Evolutionary conservation across 1,139 yeast genomes (phyloP).

Genomic region (Kurtzmaniella quercitrusa): DNA sequence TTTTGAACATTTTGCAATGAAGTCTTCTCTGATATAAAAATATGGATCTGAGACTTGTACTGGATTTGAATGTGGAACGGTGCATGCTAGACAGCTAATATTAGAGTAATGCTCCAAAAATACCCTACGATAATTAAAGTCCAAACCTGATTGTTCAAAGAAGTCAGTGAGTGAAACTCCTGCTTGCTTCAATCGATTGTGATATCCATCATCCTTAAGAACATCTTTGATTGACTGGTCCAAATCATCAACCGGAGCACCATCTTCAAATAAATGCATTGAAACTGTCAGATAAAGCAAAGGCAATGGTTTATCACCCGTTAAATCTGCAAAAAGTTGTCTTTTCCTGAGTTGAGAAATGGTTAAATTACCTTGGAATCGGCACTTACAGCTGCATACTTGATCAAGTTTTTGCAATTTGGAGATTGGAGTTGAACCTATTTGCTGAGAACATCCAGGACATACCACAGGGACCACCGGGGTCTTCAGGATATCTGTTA

Average conservation of each 20-base stretch:
- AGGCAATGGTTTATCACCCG: conserved; percentile 3
- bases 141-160: conserved; percentile 1
- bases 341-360: conserved; percentile 4
- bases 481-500: neutral
- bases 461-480: conserved; percentile 4
- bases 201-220: neutral
- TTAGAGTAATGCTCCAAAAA: conserved; percentile 1
- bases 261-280: conserved; percentile 2
- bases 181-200: neutral
- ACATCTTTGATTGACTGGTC: conserved; percentile 2
- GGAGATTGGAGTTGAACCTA: neutral
- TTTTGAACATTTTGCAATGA: neutral
- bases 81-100: neutral
- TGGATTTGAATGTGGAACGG: conserved; percentile 3
- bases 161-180: neutral
- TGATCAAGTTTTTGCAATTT: conserved; percentile 1
- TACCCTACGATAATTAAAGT: neutral
- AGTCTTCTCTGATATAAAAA: neutral
- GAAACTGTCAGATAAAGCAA: conserved; percentile 5
- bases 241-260: conserved; percentile 4
- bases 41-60: conserved; percentile 4
- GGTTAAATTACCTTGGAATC: conserved; percentile 6
- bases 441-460: conserved; percentile 5
- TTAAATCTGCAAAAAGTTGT: conserved; percentile 3
- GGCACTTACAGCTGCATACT: conserved; percentile 5